These are phyloP conservation scores for Metschnikowia reukaufii DNA, from an alignment of 805 yeast species.

Conservation along the genomic window DNA sequence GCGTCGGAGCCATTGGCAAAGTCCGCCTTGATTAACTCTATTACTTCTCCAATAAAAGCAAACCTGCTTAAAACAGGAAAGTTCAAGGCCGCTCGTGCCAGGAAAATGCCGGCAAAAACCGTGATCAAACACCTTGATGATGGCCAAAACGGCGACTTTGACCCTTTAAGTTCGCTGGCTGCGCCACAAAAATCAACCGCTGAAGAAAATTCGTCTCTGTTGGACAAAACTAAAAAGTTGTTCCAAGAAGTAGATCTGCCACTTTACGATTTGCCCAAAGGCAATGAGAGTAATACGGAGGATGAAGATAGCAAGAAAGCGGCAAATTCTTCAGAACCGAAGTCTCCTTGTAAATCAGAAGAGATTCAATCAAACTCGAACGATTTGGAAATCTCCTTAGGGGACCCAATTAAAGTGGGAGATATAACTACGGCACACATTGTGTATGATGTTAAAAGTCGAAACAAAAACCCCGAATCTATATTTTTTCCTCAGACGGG, in stretches of 20 bases:
- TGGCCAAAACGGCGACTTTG: slow-evolving; percentile 7
- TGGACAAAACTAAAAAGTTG: slow-evolving; percentile 32
- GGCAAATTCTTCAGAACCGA: slow-evolving; percentile 17
- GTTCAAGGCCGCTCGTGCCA: slow-evolving; percentile 32
- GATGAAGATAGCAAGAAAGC: not conserved
- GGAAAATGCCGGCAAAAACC: slow-evolving; percentile 30
- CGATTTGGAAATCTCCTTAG: slow-evolving; percentile 66
- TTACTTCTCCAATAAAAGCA: slow-evolving; percentile 13
- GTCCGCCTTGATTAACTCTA: not conserved
- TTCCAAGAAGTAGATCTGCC: slow-evolving; percentile 54
- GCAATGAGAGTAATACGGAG: not conserved
- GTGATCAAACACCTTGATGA: slow-evolving; percentile 30
- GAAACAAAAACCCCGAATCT: slow-evolving; percentile 45
- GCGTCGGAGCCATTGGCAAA: not conserved
- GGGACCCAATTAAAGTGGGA: slow-evolving; percentile 90
- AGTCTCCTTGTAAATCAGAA: slow-evolving; percentile 1
- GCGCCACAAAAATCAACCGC: not conserved
- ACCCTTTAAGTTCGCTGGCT: slow-evolving; percentile 28
- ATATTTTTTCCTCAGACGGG: slow-evolving; percentile 18
- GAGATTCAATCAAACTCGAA: slow-evolving; percentile 15
- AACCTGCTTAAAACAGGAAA: slow-evolving; percentile 26
- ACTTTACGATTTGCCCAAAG: slow-evolving; percentile 37
- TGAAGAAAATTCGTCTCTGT: slow-evolving; percentile 3
- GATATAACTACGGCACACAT: slow-evolving; percentile 88
- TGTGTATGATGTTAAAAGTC: slow-evolving; percentile 75